These are phyloP conservation scores for Immersiella caudata DNA, from an alignment of 495 filamentous ascomycete species.

Conservation along the genomic window DNA sequence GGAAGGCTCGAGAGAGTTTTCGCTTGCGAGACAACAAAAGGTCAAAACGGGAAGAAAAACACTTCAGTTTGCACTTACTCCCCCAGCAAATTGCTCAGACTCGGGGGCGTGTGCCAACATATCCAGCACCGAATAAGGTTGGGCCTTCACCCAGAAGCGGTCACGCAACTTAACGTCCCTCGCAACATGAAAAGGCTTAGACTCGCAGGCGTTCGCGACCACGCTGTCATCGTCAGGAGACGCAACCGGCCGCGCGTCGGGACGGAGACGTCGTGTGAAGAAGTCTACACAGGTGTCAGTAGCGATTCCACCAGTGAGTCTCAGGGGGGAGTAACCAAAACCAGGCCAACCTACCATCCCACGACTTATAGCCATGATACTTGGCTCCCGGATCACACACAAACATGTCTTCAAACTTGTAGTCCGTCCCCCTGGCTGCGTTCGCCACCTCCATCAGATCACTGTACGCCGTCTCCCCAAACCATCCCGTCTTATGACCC, in stretches of 20 bases:
- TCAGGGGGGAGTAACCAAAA: background rate
- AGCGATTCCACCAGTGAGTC: background rate
- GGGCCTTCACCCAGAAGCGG: conserved; percentile 70
- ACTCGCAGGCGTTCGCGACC: conserved; percentile 70
- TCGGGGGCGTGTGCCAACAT: conserved; percentile 61
- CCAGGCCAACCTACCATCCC: conserved; percentile 55
- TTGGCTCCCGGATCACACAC: conserved; percentile 51
- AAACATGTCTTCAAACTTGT: conserved; percentile 57
- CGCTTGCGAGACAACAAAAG: too few species aligned
- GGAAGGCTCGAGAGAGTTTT: too few species aligned
- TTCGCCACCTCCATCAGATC: conserved; percentile 56
- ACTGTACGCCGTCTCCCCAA: conserved; percentile 51
- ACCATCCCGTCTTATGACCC: conserved; percentile 59
- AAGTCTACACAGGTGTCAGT: conserved; percentile 49
- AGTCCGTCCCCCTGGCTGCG: conserved; percentile 40
- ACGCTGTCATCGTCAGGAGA: conserved; percentile 55
- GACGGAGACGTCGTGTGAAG: conserved; percentile 65
- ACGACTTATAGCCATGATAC: conserved; percentile 67
- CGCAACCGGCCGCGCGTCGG: conserved; percentile 60
- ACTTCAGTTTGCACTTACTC: too few species aligned
- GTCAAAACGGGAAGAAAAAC: too few species aligned
- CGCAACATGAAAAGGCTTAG: conserved; percentile 53
- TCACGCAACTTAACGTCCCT: conserved; percentile 49
- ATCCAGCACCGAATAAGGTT: conserved; percentile 65
- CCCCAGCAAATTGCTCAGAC: conserved; percentile 57